Conservation (phyloP, 2,329 filamentous ascomycete species). For the Colletotrichum phormii region DNA sequence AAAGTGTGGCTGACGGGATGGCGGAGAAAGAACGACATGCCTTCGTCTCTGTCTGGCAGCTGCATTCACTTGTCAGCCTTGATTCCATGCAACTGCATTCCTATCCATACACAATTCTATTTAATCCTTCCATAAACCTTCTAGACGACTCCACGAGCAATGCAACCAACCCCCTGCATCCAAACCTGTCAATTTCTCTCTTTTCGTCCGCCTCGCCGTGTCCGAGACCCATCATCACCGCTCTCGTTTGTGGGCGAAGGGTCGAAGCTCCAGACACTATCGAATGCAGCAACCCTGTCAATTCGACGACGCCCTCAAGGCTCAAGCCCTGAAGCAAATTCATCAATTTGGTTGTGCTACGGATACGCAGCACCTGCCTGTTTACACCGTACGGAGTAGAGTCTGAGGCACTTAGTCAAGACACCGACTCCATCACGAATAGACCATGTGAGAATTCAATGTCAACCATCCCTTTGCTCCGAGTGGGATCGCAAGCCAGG, state of each 20-base stretch:
- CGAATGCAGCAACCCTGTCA: conserved; percentile 12
- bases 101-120: not conserved
- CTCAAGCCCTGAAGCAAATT: not conserved
- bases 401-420: too few relatives aligned
- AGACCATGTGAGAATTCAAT: not conserved
- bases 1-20: conserved; percentile 18
- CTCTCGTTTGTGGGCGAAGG: conserved; percentile 6
- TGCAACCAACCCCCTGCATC: conserved; percentile 6
- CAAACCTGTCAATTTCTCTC: conserved; percentile 8
- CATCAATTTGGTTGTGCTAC: not conserved
- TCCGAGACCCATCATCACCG: conserved; percentile 19
- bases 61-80: conserved; percentile 30
- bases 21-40: not conserved
- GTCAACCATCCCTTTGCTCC: conserved; percentile 6
- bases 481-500: conserved; percentile 5
- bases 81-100: not conserved
- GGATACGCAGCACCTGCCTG: not conserved
- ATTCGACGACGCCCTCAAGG: conserved; percentile 1
- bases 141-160: conserved; percentile 23
- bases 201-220: conserved; percentile 9
- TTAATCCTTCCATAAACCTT: conserved; percentile 23
- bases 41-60: conserved; percentile 10
- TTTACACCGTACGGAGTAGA: too few relatives aligned
- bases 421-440: too few relatives aligned
- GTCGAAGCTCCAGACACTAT: conserved; percentile 14